Evolutionary conservation across 2,329 filamentous ascomycete species (phyloP), one percentile per base, ranked within the genome.

Genomic region (Botrytis medusae): DNA sequence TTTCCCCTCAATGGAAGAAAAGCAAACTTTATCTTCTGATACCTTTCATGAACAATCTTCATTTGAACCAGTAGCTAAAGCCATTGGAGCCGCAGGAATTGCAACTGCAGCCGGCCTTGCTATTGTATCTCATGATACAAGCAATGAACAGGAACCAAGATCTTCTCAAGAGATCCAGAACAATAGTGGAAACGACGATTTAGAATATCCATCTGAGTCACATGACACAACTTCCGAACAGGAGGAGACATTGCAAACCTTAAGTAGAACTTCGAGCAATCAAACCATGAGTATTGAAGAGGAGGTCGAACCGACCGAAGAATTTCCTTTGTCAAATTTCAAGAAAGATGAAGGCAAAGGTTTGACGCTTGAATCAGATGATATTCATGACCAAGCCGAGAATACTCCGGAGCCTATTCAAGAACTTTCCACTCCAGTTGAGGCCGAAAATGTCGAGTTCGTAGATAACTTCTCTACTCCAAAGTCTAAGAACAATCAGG

Each of bases 131-230:
- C 72, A 71, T 81, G 81, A 73, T 81, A 82, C 73, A 48, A 72
- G 75, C 18, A 65, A 77, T 60, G 65, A 72, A 7, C 84, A 84
- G 76, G 81, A 84, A 74, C 80, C 82, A 75, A 86, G 82, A 77
- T 84, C 83, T 20, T 61, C 77, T 67, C 69, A 75, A n/a, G 76
- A 75, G 44, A 77, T 79, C 54, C 60, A 74, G 72, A 77, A 80
- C 63, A 63, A 46, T 40, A 74, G 73, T 40, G 59, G 29, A 54
- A 62, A 65, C 69, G 72, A 77, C 69, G 51, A 64, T 51, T 71
- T 73, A 68, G 72, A 48, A 62, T 69, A 48, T 44, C 5, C n/a
- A 34, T 16, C 60, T 6, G 61, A 44, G 68, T 73, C 72, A 37
- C 46, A 74, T 46, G 73, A 76, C 46, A 51, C 75, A 32, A 16